Base-by-base conservation (phyloP, 805 yeast species). In the Kuraishia cidri region DNA sequence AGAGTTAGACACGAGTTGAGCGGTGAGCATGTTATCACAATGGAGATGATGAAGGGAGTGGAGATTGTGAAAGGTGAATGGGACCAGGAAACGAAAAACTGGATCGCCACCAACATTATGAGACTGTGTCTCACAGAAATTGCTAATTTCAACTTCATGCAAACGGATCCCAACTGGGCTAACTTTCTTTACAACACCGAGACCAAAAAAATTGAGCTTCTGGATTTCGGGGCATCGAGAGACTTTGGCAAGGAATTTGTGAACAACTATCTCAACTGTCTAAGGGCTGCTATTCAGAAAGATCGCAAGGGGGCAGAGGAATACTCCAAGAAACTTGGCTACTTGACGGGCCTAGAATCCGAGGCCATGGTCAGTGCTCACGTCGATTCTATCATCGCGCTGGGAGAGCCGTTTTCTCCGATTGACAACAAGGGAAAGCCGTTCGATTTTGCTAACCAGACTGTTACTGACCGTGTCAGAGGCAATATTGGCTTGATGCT, bases 81-180 rank as follows among this genome's bases (percentile, higher is more conserved):
- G 73, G 65, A 64, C 37, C 96, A 87, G 58, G 75, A 72, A 6
- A 74, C 80, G 6, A 75, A 71, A 39, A 65, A 92, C 56, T 82
- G 82, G 75, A 79, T 92, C 33, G 94, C 95, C 12, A 72, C 84
- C 3, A 71, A 80, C 42, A 77, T 92, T 33, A 82, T 92, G 95
- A 71, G 85, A 42, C 64, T 92, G 26, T 87, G 96, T 49, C 61
- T 92, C 30, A 65, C 71, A 44, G 98, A 92, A 58, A 83, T 92
- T 53, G 84, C 87, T 10, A 62, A 72, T 44, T 88, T 81, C 62
- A 72, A 71, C 47, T 90, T 80, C 60, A 92, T 92, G 98, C 98
- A 92, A 60, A 90, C 97, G 1, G 98, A 92, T 60, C 98, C 98
- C 32, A 92, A 92, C 56, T 92, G 98, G 98, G 97, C 98, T 29